Conservation (phyloP, 2,329 filamentous ascomycete genomes). For the Penicillium concentricum region DNA sequence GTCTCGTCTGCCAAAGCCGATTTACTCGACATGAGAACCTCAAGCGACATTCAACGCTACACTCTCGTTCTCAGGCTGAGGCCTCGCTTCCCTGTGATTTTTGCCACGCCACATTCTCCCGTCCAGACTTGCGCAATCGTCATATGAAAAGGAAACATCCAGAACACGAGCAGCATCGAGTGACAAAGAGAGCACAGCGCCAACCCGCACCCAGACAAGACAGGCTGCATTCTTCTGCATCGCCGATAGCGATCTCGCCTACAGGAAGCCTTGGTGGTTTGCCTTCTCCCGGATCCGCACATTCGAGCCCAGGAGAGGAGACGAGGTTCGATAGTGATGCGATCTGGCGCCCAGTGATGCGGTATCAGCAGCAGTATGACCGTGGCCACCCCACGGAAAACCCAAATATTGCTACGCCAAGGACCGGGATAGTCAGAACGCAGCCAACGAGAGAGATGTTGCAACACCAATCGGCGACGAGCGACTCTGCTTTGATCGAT, state of each 20-base stretch:
- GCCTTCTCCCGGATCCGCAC: background rate
- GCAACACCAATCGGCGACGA: background rate
- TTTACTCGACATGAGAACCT: conserved; percentile 45
- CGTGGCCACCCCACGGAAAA: background rate
- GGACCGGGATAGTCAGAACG: background rate
- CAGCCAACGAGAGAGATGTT: background rate
- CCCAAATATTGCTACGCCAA: background rate
- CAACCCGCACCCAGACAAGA: background rate
- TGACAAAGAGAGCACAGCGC: conserved; percentile 4
- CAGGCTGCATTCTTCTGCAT: background rate
- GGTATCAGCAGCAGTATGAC: background rate
- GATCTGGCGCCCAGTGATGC: background rate
- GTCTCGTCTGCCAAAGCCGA: conserved; percentile 38
- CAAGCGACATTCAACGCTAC: conserved; percentile 44
- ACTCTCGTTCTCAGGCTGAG: conserved; percentile 33
- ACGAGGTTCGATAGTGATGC: background rate
- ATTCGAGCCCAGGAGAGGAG: background rate
- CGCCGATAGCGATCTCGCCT: conserved; percentile 1
- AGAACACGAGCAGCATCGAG: conserved; percentile 18
- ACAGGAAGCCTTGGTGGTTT: conserved; percentile 3
- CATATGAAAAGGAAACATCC: conserved; percentile 47
- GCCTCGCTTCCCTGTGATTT: conserved; percentile 37
- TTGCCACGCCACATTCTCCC: conserved; percentile 44
- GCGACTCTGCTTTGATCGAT: conserved; percentile 4
- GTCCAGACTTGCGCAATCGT: conserved; percentile 40